phyloP scores from a whole-genome alignment of 1,284 basidiomycete genomes.

The Moesziomyces aphidis region DNA sequence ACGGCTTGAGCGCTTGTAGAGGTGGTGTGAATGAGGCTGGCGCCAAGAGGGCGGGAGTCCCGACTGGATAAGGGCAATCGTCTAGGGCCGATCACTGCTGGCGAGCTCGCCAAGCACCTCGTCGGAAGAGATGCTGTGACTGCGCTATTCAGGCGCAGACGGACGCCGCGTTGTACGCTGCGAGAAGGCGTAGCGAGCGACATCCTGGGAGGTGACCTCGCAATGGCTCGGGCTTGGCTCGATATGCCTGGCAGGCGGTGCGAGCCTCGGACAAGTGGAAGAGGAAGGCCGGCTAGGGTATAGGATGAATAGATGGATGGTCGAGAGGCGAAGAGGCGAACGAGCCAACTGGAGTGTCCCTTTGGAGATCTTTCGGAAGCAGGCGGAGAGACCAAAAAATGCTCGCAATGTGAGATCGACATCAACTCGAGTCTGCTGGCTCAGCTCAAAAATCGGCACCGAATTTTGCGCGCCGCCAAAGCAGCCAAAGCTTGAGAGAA shows the following conservation, averaged over 20 bases:
- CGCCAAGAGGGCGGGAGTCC: not conserved
- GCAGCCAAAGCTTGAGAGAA: not conserved
- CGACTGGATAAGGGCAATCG: not conserved
- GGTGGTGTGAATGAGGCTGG: slow-evolving; percentile 3
- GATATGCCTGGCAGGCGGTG: not conserved
- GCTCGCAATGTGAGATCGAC: too few species aligned
- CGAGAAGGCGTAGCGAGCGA: slow-evolving; percentile 16
- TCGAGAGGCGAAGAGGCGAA: too few species aligned
- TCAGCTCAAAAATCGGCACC: too few species aligned
- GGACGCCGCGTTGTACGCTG: slow-evolving; percentile 18
- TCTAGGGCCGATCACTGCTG: not conserved
- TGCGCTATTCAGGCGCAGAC: slow-evolving; percentile 10
- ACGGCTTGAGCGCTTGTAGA: slow-evolving; percentile 12
- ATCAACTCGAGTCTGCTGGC: too few species aligned
- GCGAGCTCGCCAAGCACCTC: not conserved
- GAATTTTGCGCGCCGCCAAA: not conserved
- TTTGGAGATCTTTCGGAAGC: too few species aligned
- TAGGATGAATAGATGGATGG: too few species aligned
- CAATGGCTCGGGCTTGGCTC: not conserved
- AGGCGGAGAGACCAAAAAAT: too few species aligned
- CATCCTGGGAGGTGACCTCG: slow-evolving; percentile 1
- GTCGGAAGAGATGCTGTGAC: not conserved
- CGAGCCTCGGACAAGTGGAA: not conserved
- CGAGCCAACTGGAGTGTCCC: too few species aligned
- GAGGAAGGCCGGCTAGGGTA: too few species aligned